Evolutionary conservation across 2,329 filamentous ascomycete species (phyloP), one percentile per base, ranked within the genome.

Genomic region (Arthroderma sp.): DNA sequence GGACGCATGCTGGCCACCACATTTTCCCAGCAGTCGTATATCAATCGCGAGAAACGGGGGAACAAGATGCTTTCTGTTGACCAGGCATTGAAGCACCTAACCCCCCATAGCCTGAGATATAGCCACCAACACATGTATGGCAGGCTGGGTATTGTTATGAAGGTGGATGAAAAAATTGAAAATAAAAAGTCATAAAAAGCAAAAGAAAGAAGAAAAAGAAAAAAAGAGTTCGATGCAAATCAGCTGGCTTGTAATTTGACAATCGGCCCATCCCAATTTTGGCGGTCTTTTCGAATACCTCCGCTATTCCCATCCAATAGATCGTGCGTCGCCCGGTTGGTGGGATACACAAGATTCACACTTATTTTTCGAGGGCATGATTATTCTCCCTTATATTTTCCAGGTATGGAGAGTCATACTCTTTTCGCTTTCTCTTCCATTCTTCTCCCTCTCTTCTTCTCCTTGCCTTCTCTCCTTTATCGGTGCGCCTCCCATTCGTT

Each of bases 281-380:
- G 50, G 44, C 50, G 48, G 44, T 48, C 40, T 36, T 40, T 47
- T 41, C 42, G 29, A 41, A 39, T 48, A 49, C 50, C 45, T 49
- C 50, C 48, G 44, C 36, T 38, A 29, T 46, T 50, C 46, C 46
- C 48, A 48, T 41, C 48, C 46, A 49, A 52, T 50, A 50, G 38
- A 38, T 46, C 42, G 40, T 40, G 40, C 43, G 34, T 43, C 38
- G 34, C 42, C 33, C 36, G 34, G 34, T 37, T 36, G 38, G 41
- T 44, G 48, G 48, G 48, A 47, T 49, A 49, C 48, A 49, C 48
- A 49, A 36, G 42, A 42, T 45, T 42, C 41, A 43, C 11, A 40
- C n/a, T 46, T 39, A 36, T 36, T 42, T 36, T 50, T 48, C 30
- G 33, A 40, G 36, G 38, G 43, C 40, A 42, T 39, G 44, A 48